Evolutionary conservation across 2,329 filamentous ascomycete genomes (phyloP).

Genomic region (Scedosporium apiospermum): DNA sequence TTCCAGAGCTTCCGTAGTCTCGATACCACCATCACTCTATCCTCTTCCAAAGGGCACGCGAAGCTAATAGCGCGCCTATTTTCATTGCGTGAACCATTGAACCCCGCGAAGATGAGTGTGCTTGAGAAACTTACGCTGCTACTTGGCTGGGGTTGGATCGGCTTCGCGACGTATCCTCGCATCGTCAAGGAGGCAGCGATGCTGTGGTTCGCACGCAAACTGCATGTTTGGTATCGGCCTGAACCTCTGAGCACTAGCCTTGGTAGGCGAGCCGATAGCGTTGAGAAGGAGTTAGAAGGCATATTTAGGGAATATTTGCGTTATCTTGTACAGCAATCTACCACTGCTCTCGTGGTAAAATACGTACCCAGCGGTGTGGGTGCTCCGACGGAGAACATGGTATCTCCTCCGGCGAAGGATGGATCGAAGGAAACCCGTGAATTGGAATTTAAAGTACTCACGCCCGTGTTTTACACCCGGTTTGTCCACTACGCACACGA

Average conservation of each 20-base stretch:
- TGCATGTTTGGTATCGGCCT: constrained; percentile 57
- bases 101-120: constrained; percentile 36
- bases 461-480: constrained; percentile 57
- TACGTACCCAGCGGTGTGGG: constrained; percentile 45
- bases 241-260: constrained; percentile 50
- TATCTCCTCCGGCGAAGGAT: constrained; percentile 18
- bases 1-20: constrained; percentile 32
- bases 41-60: constrained; percentile 47
- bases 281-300: constrained; percentile 37
- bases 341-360: constrained; percentile 34
- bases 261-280: constrained; percentile 38
- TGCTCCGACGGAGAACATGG: constrained; percentile 26
- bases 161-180: constrained; percentile 54
- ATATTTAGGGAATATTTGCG: constrained; percentile 38
- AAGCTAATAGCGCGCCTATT: constrained; percentile 55
- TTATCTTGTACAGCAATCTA: constrained; percentile 37
- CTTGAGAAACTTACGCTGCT: constrained; percentile 38
- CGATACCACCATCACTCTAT: constrained; percentile 51
- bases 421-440: constrained; percentile 18
- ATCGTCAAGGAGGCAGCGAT: constrained; percentile 51
- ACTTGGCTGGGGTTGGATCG: constrained; percentile 56
- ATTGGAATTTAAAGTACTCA: constrained; percentile 49
- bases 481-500: constrained; percentile 55
- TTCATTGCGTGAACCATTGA: constrained; percentile 38
- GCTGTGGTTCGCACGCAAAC: constrained; percentile 45